These are phyloP conservation scores for button mushroom (Agaricus bisporus) DNA, from an alignment of 768 basidiomycete genomes.

Conservation along the genomic window DNA sequence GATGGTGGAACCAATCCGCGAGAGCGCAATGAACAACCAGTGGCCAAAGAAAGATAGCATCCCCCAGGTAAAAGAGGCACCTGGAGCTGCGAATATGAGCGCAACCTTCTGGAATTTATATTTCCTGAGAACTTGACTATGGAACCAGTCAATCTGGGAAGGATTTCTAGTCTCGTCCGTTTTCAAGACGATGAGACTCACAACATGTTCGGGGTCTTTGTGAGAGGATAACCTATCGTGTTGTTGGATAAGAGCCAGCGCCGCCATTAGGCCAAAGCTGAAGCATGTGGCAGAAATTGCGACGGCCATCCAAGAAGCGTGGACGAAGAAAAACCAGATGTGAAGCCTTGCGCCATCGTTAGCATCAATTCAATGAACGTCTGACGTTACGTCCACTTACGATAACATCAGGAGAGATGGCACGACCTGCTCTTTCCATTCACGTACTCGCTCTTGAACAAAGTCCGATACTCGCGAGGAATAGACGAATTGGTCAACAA, in stretches of 20 bases:
- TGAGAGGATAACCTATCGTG: slow-evolving; percentile 27
- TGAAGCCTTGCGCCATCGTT: slow-evolving; percentile 24
- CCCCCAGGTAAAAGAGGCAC: slow-evolving; percentile 48
- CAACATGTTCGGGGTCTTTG: slow-evolving; percentile 32
- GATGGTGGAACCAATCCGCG: background rate
- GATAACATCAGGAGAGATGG: slow-evolving; percentile 20
- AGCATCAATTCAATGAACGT: background rate
- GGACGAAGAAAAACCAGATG: slow-evolving; percentile 24
- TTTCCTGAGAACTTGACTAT: slow-evolving; percentile 27
- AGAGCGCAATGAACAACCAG: background rate
- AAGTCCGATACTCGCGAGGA: slow-evolving; percentile 48
- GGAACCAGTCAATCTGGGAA: slow-evolving; percentile 29
- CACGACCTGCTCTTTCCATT: slow-evolving; percentile 42
- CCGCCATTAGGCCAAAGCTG: slow-evolving; percentile 29
- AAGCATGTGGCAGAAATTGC: slow-evolving; percentile 28
- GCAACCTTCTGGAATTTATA: slow-evolving; percentile 45
- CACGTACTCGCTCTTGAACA: slow-evolving; percentile 33
- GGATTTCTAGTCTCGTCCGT: background rate
- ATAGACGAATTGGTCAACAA: slow-evolving; percentile 51
- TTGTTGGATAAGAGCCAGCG: slow-evolving; percentile 29
- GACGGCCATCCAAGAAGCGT: slow-evolving; percentile 21
- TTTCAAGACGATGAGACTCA: slow-evolving; percentile 20
- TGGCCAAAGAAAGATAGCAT: slow-evolving; percentile 27
- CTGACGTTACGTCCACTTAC: slow-evolving; percentile 14
- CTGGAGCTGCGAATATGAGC: slow-evolving; percentile 49